These are phyloP conservation scores for Dactylonectria macrodidyma DNA, from an alignment of 2,329 filamentous ascomycete genomes.

Conservation along the genomic window DNA sequence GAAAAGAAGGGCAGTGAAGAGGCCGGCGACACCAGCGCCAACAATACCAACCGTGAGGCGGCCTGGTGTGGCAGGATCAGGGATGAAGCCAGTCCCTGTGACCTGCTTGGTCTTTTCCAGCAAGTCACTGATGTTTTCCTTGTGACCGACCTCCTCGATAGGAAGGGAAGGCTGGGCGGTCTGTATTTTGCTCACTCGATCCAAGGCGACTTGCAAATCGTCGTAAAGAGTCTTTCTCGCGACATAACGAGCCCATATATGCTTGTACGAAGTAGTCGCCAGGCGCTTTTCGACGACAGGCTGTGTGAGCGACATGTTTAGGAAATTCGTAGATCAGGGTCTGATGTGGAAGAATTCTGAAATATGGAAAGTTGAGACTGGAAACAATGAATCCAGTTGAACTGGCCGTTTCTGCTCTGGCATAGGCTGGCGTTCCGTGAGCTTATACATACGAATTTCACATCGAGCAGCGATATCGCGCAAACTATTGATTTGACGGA, in stretches of 20 bases:
- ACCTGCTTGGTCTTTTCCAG: constrained; percentile 5
- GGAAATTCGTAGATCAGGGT: background rate
- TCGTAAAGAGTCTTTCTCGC: constrained; percentile 21
- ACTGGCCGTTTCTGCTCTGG: background rate
- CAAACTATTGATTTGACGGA: background rate
- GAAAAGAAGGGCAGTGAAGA: constrained; percentile 54
- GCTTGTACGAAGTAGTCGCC: constrained; percentile 26
- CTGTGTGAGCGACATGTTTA: constrained; percentile 1
- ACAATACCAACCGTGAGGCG: constrained; percentile 53
- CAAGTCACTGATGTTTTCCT: constrained; percentile 21
- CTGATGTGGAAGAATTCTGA: background rate
- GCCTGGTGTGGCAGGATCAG: constrained; percentile 1
- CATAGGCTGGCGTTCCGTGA: background rate
- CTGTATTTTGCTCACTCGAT: constrained; percentile 7
- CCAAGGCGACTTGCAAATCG: constrained; percentile 18
- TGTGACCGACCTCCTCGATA: background rate
- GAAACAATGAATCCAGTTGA: background rate
- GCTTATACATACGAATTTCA: background rate
- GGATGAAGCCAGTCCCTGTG: constrained; percentile 19
- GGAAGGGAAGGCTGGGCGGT: background rate
- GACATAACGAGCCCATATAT: constrained; percentile 35
- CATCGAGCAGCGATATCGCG: background rate
- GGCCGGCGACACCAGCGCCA: constrained; percentile 55
- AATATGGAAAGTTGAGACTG: background rate
- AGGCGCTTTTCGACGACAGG: constrained; percentile 4